Evolutionary conservation across 2,329 filamentous ascomycete species (phyloP), one percentile per base, ranked within the genome.

Genomic region (Pseudogymnoascus sp.): DNA sequence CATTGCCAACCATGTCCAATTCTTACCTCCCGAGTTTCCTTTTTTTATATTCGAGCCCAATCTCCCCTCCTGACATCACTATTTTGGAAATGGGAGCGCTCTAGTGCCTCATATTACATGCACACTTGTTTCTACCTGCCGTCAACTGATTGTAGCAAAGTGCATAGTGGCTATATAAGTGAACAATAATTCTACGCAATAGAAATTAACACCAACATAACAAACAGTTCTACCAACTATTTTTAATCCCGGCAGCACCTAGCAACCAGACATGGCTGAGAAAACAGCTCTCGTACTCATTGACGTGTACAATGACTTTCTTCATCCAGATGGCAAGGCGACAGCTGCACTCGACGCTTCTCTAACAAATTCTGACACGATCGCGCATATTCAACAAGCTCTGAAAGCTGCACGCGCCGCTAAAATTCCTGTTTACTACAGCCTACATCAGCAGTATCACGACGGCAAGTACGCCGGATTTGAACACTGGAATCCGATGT

Each of bases 351-450:
- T 73, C 8, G 62, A 68, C 8, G 66, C 67, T 39, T 68, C 68
- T 26, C 64, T 71, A 44, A 67, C 68, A 21, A 66, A 68, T n/a
- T 71, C 66, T 7, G 62, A 69, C 21, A 68, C 69, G 29, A 61
- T 73, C 29, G 59, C 60, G 1, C 68, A 73, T 59, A 63, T 73
- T 1, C 63, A 67, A 24, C 62, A 66, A 5, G 60, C 73, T 4
- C 65, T 72, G 10, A 36, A 58, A 4, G 64, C 63, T 1, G 71
- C 70, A 2, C 64, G 68, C 24, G 58, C 58, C 1, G 60, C 63
- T 15, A 66, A 66, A 5, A 71, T 74, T 13, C 71, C 72, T 0
- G 68, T 74, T 61, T 74, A 68, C 63, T 74, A 74, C 37, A 69
- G 68, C n/a, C 64, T 74, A 10, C 73, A 74, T 57, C 71, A 74